Evolutionary conservation across 2,329 filamentous ascomycete species (phyloP).

Genomic region (Cercospora sp.): DNA sequence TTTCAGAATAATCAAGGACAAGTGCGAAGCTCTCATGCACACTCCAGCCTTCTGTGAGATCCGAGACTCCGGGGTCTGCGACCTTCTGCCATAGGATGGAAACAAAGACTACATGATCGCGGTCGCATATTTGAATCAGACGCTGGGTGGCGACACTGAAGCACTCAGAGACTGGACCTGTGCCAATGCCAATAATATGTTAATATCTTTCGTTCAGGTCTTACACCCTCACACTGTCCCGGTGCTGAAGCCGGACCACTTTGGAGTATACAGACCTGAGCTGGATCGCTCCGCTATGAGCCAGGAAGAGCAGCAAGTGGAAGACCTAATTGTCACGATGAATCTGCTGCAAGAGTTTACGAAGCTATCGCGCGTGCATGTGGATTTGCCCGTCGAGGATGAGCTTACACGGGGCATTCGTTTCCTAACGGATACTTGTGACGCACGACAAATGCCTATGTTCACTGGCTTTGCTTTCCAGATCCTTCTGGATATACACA

Average conservation of each 20-base stretch:
- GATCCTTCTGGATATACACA: neutral
- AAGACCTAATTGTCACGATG: neutral
- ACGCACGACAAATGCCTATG: neutral
- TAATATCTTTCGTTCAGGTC: neutral
- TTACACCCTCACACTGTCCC: neutral
- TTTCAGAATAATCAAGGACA: neutral
- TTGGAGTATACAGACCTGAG: neutral
- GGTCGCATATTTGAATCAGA: neutral
- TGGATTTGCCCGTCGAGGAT: neutral
- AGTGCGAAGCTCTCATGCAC: neutral
- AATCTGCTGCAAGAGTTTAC: neutral
- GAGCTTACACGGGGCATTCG: neutral
- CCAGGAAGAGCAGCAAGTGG: neutral
- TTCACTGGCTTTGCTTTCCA: neutral
- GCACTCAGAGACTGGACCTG: neutral
- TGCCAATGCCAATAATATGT: neutral
- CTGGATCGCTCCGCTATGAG: neutral
- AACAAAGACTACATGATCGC: neutral
- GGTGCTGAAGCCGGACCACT: neutral
- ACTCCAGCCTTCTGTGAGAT: neutral
- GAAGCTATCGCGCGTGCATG: neutral
- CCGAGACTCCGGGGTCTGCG: neutral
- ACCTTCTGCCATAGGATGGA: neutral
- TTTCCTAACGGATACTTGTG: neutral
- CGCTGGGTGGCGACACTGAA: too few species aligned